Evolutionary conservation across 352 stramenopile species (phyloP).

Genomic region (Pythium phragmiticola): DNA sequence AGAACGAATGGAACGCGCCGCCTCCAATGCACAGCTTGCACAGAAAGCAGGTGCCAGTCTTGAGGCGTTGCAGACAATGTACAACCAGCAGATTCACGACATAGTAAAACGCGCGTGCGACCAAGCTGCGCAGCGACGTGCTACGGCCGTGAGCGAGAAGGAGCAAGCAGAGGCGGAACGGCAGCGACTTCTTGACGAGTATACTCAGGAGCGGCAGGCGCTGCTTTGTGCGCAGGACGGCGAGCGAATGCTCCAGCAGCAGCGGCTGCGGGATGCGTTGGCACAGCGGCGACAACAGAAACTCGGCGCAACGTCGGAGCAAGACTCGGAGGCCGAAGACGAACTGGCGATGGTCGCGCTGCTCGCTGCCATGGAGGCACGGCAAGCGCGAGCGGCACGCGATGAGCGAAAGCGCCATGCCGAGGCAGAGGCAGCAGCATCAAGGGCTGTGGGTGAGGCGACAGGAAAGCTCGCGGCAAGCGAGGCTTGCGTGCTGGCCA

Average conservation of each 20-base stretch:
- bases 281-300: conserved; percentile 23
- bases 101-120: conserved; percentile 12
- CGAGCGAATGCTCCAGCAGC: conserved; percentile 41
- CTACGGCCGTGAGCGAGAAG: conserved; percentile 1
- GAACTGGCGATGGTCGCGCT: conserved; percentile 25
- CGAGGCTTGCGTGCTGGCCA: conserved; percentile 29
- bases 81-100: background rate
- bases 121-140: conserved; percentile 2
- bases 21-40: background rate
- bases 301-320: background rate
- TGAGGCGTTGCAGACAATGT: conserved; percentile 8
- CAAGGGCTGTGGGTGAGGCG: conserved; percentile 13
- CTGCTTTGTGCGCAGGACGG: conserved; percentile 31
- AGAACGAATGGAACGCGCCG: too few species aligned
- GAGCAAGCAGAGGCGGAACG: conserved; percentile 36
- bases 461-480: conserved; percentile 27
- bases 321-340: conserved; percentile 19
- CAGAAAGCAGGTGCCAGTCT: conserved; percentile 5
- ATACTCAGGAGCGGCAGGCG: conserved; percentile 33
- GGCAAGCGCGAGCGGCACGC: conserved; percentile 3
- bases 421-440: conserved; percentile 15
- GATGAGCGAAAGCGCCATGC: conserved; percentile 9
- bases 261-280: conserved; percentile 46
- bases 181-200: conserved; percentile 45
- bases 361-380: conserved; percentile 13